Percentiles rank a stretch among this genome's conserved stretches.
Evolutionary conservation across 31 red algal species (phyloP).

Genomic region (Odonthalia washingtoniensis): DNA sequence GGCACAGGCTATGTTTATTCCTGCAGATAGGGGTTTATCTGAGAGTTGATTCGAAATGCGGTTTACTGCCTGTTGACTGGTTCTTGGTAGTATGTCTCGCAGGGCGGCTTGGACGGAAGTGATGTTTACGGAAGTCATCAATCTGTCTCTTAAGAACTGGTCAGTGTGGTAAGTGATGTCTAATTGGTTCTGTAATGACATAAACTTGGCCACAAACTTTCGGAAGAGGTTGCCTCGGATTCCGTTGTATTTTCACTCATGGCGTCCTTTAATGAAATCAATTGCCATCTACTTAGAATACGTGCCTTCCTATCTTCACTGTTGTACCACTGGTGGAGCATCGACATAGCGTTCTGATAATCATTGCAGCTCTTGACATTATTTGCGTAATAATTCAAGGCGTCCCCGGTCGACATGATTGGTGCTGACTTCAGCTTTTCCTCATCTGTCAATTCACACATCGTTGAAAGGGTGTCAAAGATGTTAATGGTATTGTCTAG

Average conservation of each 20-base stretch:
- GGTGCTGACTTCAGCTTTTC: too few species aligned
- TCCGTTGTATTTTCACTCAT: neutral
- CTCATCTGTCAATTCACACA: too few species aligned
- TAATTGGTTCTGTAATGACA: neutral
- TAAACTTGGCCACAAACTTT: neutral
- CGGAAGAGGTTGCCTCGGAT: neutral
- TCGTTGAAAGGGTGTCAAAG: too few species aligned
- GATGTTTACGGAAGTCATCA: neutral
- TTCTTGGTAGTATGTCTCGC: neutral
- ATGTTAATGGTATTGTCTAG: too few species aligned
- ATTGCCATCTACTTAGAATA: neutral
- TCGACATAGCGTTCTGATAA: neutral
- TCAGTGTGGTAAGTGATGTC: neutral
- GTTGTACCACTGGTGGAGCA: neutral
- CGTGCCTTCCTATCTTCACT: neutral
- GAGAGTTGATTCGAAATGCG: neutral
- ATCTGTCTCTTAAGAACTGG: neutral
- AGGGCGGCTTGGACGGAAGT: neutral
- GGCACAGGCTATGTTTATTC: neutral
- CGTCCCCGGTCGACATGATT: neutral
- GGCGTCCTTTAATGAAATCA: neutral
- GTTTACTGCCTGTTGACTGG: neutral
- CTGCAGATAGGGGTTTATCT: neutral
- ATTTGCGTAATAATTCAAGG: neutral
- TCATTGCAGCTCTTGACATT: neutral